These are phyloP conservation scores for Saccharomycopsis fermentans DNA, from an alignment of 805 yeast species.

Conservation along the genomic window DNA sequence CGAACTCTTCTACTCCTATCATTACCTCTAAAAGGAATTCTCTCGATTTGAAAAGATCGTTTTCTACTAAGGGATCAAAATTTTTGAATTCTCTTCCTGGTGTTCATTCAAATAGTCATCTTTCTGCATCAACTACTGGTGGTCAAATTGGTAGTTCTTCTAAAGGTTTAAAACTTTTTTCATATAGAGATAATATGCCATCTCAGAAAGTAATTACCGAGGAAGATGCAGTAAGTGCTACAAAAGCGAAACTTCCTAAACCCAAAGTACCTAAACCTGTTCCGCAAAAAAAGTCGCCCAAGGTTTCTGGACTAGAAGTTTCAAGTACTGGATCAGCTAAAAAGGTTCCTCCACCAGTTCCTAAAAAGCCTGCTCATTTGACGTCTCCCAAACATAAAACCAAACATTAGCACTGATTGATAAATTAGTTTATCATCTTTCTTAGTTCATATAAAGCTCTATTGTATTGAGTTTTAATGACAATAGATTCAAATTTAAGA, in stretches of 20 bases:
- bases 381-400: slow-evolving; percentile 13
- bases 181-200: background rate
- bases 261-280: background rate
- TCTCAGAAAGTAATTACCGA: slow-evolving; percentile 1
- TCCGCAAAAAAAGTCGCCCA: background rate
- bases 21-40: slow-evolving; percentile 8
- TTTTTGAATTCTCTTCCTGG: slow-evolving; percentile 1
- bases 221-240: background rate
- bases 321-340: slow-evolving; percentile 1
- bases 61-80: slow-evolving; percentile 2
- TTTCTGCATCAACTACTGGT: background rate
- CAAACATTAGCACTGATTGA: background rate
- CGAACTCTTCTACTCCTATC: background rate
- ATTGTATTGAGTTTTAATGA: slow-evolving; percentile 15
- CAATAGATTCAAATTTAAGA: background rate
- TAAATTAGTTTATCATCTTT: background rate
- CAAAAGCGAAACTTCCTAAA: slow-evolving; percentile 1
- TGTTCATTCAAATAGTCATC: background rate
- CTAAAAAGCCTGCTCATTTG: slow-evolving; percentile 18
- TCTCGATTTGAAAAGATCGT: slow-evolving; percentile 2
- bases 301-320: background rate
- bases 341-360: slow-evolving; percentile 18
- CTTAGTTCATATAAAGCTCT: background rate
- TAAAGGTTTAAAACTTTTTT: background rate
- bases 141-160: background rate